Evolutionary conservation across 2,329 filamentous ascomycete genomes (phyloP).

Genomic region (Sclerotinia trifoliorum): DNA sequence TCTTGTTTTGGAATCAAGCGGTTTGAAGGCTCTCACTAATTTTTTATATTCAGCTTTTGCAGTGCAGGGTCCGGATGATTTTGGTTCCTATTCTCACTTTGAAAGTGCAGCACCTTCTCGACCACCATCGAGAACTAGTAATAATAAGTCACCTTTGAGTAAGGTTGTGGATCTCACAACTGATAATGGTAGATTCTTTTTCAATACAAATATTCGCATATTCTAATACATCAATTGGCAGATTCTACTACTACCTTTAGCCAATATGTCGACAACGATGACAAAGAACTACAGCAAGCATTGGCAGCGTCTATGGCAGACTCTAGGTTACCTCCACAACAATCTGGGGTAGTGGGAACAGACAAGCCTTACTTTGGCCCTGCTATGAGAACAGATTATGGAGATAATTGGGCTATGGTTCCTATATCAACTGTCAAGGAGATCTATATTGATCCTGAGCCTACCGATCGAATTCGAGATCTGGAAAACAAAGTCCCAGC

Average conservation of each 20-base stretch:
- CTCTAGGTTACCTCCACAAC: conserved; percentile 50
- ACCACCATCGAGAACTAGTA: conserved; percentile 58
- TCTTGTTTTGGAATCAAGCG: neutral
- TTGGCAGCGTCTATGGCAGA: conserved; percentile 55
- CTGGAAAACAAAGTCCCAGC: conserved; percentile 46
- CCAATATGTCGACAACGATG: conserved; percentile 40
- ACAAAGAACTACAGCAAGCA: conserved; percentile 56
- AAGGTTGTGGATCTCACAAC: conserved; percentile 51
- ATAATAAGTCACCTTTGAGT: conserved; percentile 56
- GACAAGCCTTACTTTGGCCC: conserved; percentile 56
- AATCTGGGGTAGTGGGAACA: conserved; percentile 48
- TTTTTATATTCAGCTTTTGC: conserved; percentile 11
- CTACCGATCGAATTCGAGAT: conserved; percentile 46
- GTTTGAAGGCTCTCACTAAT: neutral
- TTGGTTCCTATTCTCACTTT: conserved; percentile 16
- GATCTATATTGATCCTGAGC: conserved; percentile 40
- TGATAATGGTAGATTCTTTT: conserved; percentile 34
- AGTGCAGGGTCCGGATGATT: conserved; percentile 24
- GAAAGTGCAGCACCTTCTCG: conserved; percentile 45
- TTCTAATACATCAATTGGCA: conserved; percentile 9
- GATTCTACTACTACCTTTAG: conserved; percentile 35
- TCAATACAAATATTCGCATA: neutral
- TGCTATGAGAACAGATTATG: conserved; percentile 56
- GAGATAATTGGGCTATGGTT: conserved; percentile 61
- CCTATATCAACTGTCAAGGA: conserved; percentile 40